These are phyloP conservation scores for Rhizophora mangle DNA, from an alignment of 345 rosid genomes.

Conservation along the genomic window DNA sequence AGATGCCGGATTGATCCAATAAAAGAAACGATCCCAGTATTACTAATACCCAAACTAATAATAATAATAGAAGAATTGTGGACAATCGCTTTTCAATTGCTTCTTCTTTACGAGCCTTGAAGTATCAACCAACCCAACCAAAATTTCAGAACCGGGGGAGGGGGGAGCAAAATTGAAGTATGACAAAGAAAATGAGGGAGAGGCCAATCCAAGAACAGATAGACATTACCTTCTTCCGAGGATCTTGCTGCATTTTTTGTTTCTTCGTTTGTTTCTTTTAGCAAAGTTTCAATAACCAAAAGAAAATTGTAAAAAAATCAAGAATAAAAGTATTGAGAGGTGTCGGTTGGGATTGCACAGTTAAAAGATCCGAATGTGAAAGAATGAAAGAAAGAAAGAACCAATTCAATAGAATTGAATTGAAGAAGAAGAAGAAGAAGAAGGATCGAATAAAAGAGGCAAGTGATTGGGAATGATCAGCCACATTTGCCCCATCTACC, in stretches of 20 bases:
- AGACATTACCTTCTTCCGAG: constrained; percentile 66
- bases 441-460: neutral
- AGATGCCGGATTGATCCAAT: too few relatives aligned
- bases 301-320: neutral
- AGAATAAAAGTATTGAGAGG: neutral
- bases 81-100: too few relatives aligned
- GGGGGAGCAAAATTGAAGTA: too few relatives aligned
- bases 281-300: neutral
- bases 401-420: neutral
- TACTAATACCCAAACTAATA: too few relatives aligned
- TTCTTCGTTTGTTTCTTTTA: too few relatives aligned
- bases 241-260: constrained; percentile 65
- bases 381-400: neutral
- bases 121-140: too few relatives aligned
- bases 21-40: too few relatives aligned
- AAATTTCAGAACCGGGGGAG: too few relatives aligned
- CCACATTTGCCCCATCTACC: constrained; percentile 87
- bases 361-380: too few relatives aligned
- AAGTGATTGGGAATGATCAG: constrained; percentile 28
- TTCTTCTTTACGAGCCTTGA: too few relatives aligned
- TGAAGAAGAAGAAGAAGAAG: neutral
- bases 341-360: too few relatives aligned
- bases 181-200: constrained; percentile 1
- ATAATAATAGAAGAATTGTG: too few relatives aligned
- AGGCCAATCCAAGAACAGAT: neutral